Evolutionary conservation across 2,329 filamentous ascomycete genomes (phyloP), one percentile per base, ranked within the genome.

Genomic region (Dendryphion nanum): DNA sequence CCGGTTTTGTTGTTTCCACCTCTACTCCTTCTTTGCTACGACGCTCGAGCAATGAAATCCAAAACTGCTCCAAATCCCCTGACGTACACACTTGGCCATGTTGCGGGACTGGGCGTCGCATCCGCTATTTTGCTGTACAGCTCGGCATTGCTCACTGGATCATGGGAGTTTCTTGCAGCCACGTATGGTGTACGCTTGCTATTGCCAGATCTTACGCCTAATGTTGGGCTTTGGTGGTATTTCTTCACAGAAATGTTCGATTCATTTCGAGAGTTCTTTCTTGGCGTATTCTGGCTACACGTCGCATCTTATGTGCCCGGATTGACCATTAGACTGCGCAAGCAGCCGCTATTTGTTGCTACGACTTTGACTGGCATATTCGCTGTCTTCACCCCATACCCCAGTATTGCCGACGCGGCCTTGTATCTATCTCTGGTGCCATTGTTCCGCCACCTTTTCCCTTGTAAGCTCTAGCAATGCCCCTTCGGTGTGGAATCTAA

Each of bases 181-280:
- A 96, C 93, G 1, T 98, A 98, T 67, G 89, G 91, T 51, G 88
- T 95, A 32, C 90, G 95, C 54, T 77, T 98, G 24, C 82, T 93
- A 1, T 78, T 98, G 3, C 88, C 89, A 6, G 93, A 98, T 61
- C 76, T 98, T 28, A 94, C 91, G 0, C 93, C 93, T 10, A 98
- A 97, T 50, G 86, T 94, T 19, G 93, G 93, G 1, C 75, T 98
- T 1, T 98, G 93, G 93, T 98, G 93, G 93, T 98, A 98, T 69
- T 98, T 98, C 70, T 97, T 98, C 63, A 95, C 94, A 51, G 91
- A 98, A 63, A 98, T 98, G 82, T 98, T 98, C 64, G 93, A 98
- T 69, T 91, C 90, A 1, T 98, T 98, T 76, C 81, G 93, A 26
- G 84, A 86, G 53, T 98, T 98, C 75, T 98, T 97, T 75, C 79